phyloP scores from a whole-genome alignment of 495 filamentous ascomycete genomes.

The Staphylotrichum tortipilum region DNA sequence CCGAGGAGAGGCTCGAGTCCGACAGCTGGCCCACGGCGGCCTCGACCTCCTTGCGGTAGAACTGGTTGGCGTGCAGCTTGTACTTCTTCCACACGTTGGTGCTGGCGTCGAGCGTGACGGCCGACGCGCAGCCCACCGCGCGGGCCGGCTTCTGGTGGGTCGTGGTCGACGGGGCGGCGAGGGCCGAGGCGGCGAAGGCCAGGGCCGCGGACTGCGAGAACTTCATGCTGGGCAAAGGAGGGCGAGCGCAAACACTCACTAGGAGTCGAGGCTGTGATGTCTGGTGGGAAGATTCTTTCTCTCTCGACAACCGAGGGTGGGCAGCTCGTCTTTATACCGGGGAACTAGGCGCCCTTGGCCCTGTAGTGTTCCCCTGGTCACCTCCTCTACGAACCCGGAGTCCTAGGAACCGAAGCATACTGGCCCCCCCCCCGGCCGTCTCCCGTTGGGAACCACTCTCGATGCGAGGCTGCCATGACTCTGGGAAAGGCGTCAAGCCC shows the following conservation, averaged over 20 bases:
- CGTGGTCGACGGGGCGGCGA: conserved; percentile 33
- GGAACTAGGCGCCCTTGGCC: conserved; percentile 4
- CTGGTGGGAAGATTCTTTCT: conserved; percentile 2
- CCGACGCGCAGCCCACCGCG: conserved; percentile 35
- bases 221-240: conserved; percentile 37
- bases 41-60: conserved; percentile 47
- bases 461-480: neutral
- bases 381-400: neutral
- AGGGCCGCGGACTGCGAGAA: conserved; percentile 30
- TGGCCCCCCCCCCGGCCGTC: neutral
- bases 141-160: conserved; percentile 21
- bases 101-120: conserved; percentile 43
- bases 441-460: neutral
- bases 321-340: conserved; percentile 31
- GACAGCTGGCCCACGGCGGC: conserved; percentile 37
- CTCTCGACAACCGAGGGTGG: conserved; percentile 10
- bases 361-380: conserved; percentile 1
- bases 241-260: conserved; percentile 10
- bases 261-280: neutral
- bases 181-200: conserved; percentile 35
- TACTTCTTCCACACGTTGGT: conserved; percentile 48
- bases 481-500: conserved; percentile 6
- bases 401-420: neutral
- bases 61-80: conserved; percentile 48
- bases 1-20: conserved; percentile 33